These are phyloP conservation scores for Didymellaceae sp. DNA, from an alignment of 2,329 filamentous ascomycete genomes.

Conservation along the genomic window DNA sequence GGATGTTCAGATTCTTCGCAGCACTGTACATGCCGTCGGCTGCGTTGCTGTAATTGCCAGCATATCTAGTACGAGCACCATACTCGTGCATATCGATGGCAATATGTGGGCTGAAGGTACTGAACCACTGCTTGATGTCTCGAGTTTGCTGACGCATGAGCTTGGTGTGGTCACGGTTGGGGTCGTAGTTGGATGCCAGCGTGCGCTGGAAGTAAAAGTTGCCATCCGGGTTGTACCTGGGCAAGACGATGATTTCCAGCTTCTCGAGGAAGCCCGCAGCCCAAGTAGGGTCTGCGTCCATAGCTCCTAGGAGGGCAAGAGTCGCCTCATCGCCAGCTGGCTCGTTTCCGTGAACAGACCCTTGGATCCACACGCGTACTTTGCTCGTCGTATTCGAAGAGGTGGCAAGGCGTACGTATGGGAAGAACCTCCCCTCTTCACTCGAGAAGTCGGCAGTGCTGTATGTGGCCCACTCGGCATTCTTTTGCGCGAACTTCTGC, in stretches of 20 bases:
- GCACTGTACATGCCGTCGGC: conserved; percentile 47
- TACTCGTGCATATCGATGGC: conserved; percentile 50
- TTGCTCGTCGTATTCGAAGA: conserved; percentile 31
- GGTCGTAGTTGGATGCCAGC: conserved; percentile 46
- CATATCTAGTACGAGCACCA: conserved; percentile 33
- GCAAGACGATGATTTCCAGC: conserved; percentile 45
- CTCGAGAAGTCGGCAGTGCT: conserved; percentile 35
- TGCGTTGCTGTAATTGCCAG: conserved; percentile 41
- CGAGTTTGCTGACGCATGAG: conserved; percentile 45
- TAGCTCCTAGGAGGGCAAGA: conserved; percentile 45
- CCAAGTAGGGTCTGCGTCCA: conserved; percentile 43
- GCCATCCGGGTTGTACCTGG: conserved; percentile 48
- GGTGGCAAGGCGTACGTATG: conserved; percentile 39
- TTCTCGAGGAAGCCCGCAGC: conserved; percentile 39
- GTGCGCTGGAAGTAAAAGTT: conserved; percentile 47
- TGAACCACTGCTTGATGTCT: conserved; percentile 44
- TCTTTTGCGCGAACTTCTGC: conserved; percentile 36
- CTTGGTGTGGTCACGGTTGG: conserved; percentile 48
- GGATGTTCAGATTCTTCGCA: conserved; percentile 48
- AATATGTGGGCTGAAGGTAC: conserved; percentile 41
- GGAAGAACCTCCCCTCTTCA: conserved; percentile 44
- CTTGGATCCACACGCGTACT: conserved; percentile 48
- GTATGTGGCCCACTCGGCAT: conserved; percentile 43
- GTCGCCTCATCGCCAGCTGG: conserved; percentile 47
- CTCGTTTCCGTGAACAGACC: conserved; percentile 48